A percentile compares a stretch with the other conserved stretches of the same genome.
phyloP scores from a whole-genome alignment of 23 red algal genomes.

The Gracilaria gracilis region DNA sequence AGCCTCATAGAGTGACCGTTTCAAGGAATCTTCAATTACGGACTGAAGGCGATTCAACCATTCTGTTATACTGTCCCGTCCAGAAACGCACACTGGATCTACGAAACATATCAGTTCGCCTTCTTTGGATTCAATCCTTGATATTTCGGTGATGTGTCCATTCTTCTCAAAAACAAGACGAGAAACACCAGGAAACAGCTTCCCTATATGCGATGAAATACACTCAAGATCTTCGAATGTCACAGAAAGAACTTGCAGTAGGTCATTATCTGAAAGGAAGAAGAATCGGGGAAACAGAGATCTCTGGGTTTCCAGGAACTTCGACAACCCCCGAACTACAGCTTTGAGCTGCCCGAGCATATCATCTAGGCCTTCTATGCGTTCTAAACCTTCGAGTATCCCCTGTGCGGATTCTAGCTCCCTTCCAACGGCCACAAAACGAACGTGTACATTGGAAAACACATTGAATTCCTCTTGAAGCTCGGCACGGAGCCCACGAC shows the following conservation, averaged over 20 bases:
- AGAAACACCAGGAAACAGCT: constrained; percentile 73
- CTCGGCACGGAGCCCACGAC: constrained; percentile 39
- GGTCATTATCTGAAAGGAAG: constrained; percentile 70
- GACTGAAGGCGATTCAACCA: constrained; percentile 40
- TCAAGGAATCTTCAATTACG: constrained; percentile 11
- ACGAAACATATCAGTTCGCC: constrained; percentile 48
- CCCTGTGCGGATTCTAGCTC: constrained; percentile 51
- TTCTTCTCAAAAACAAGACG: constrained; percentile 14
- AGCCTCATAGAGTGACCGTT: constrained; percentile 4
- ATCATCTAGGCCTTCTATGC: constrained; percentile 21
- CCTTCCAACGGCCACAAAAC: constrained; percentile 49
- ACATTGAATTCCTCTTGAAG: constrained; percentile 59
- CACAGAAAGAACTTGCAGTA: constrained; percentile 69
- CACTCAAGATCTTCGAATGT: constrained; percentile 14
- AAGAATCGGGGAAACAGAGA: constrained; percentile 71
- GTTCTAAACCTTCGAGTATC: constrained; percentile 66
- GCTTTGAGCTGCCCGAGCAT: constrained; percentile 48
- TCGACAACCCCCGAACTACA: constrained; percentile 51
- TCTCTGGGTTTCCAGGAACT: constrained; percentile 71
- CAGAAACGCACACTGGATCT: constrained; percentile 37
- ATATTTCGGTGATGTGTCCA: constrained; percentile 16
- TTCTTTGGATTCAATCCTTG: constrained; percentile 32
- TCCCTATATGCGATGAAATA: constrained; percentile 49
- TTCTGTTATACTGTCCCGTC: neutral
- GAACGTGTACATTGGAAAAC: constrained; percentile 63